Percentiles rank a stretch among this genome's conserved stretches.
phyloP scores from a whole-genome alignment of 805 yeast species.

The Sugiyamaella qingdaonensis region DNA sequence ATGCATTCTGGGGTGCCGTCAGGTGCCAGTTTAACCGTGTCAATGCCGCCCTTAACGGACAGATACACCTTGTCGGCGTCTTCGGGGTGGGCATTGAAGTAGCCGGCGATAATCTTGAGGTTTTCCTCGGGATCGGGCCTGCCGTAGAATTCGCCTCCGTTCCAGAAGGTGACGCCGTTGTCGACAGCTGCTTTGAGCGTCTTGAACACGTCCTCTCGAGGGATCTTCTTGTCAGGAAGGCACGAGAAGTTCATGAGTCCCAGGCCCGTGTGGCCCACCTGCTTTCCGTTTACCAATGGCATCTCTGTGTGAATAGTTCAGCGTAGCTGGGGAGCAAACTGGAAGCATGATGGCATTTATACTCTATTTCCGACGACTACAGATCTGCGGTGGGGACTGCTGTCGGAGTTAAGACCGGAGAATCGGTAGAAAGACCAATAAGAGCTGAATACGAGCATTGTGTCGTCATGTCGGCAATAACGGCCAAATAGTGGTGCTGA shows the following conservation, averaged over 20 bases:
- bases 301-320: not conserved
- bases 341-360: not conserved
- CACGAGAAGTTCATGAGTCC: slow-evolving; percentile 84
- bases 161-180: slow-evolving; percentile 51
- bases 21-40: slow-evolving; percentile 40
- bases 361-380: not conserved
- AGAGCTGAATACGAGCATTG: too few relatives aligned
- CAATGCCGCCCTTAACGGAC: slow-evolving; percentile 64
- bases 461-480: too few relatives aligned
- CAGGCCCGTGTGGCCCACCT: slow-evolving; percentile 43
- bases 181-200: slow-evolving; percentile 51
- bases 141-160: slow-evolving; percentile 81
- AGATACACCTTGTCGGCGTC: slow-evolving; percentile 52
- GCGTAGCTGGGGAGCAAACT: not conserved
- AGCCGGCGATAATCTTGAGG: slow-evolving; percentile 52
- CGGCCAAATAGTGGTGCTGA: too few relatives aligned
- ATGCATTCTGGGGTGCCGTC: slow-evolving; percentile 49
- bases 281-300: slow-evolving; percentile 2
- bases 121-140: slow-evolving; percentile 43
- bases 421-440: too few relatives aligned
- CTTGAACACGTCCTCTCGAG: slow-evolving; percentile 50
- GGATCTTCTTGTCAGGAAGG: slow-evolving; percentile 50
- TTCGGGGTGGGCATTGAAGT: slow-evolving; percentile 56
- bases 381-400: too few relatives aligned
- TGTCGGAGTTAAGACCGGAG: too few relatives aligned